Conservation (phyloP, 345 rosid genomes). For the Gossypium herbaceum region DNA sequence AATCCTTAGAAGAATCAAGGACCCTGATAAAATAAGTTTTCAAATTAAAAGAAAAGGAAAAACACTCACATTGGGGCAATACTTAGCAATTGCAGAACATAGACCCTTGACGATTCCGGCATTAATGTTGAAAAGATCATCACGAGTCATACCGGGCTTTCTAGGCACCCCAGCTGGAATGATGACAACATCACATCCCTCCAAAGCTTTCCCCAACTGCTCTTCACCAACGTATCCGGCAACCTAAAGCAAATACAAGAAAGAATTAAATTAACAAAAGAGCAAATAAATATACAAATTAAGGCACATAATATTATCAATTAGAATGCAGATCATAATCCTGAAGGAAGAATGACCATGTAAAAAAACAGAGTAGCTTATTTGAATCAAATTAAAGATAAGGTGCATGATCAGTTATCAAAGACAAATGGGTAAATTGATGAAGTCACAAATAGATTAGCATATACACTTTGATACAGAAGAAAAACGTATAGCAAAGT, state of each 20-base stretch:
- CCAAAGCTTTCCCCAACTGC: constrained; percentile 60
- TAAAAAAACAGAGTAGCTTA: neutral
- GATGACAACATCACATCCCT: constrained; percentile 71
- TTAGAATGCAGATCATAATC: neutral
- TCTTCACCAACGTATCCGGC: constrained; percentile 65
- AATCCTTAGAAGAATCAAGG: neutral
- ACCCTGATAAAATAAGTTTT: neutral
- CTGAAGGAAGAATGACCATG: neutral
- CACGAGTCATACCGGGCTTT: constrained; percentile 93
- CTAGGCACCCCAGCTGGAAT: constrained; percentile 91
- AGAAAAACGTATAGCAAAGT: neutral
- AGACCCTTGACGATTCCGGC: constrained; percentile 81
- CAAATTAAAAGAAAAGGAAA: neutral
- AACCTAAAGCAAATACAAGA: constrained; percentile 34
- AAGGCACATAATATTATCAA: neutral
- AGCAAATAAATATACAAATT: neutral
- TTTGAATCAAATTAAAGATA: neutral
- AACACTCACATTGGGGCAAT: constrained; percentile 70
- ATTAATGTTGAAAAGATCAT: constrained; percentile 89
- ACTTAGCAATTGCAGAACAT: constrained; percentile 66
- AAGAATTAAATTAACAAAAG: neutral
- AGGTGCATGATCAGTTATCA: neutral
- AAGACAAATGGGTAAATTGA: neutral
- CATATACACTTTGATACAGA: neutral
- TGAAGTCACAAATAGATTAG: neutral